phyloP scores from a whole-genome alignment of 345 rosid genomes.

The Citrus mangshanensis region DNA sequence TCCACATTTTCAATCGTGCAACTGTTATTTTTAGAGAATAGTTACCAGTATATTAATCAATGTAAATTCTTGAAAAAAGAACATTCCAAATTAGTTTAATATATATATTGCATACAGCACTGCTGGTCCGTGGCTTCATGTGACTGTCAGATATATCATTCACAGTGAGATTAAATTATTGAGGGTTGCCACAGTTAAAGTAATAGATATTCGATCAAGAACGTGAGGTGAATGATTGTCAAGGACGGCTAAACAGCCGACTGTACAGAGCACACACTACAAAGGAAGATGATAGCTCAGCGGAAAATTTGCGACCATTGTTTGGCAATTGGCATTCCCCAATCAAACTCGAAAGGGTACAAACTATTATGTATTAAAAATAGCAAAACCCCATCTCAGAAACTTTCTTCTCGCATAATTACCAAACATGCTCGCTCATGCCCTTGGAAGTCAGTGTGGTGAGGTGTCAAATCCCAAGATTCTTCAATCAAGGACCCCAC shows the following conservation, averaged over 20 bases:
- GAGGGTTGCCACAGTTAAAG: background rate
- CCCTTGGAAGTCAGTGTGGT: slow-evolving; percentile 27
- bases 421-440: slow-evolving; percentile 19
- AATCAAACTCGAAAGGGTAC: background rate
- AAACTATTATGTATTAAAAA: background rate
- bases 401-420: slow-evolving; percentile 14
- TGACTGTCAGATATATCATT: background rate
- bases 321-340: slow-evolving; percentile 7
- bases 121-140: background rate
- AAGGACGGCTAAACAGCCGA: slow-evolving; percentile 20
- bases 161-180: background rate
- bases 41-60: no score
- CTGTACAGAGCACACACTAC: slow-evolving; percentile 36
- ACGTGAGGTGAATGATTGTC: slow-evolving; percentile 19
- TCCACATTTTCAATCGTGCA: no score
- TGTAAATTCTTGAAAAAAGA: background rate
- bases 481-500: slow-evolving; percentile 15
- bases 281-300: slow-evolving; percentile 19
- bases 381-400: slow-evolving; percentile 1
- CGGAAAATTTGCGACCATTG: slow-evolving; percentile 20
- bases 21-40: no score
- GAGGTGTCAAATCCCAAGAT: slow-evolving; percentile 45
- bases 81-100: no score
- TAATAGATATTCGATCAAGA: background rate
- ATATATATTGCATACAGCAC: no score